These are phyloP conservation scores for Alternaria sp. DNA, from an alignment of 2,329 filamentous ascomycete species.

Conservation along the genomic window DNA sequence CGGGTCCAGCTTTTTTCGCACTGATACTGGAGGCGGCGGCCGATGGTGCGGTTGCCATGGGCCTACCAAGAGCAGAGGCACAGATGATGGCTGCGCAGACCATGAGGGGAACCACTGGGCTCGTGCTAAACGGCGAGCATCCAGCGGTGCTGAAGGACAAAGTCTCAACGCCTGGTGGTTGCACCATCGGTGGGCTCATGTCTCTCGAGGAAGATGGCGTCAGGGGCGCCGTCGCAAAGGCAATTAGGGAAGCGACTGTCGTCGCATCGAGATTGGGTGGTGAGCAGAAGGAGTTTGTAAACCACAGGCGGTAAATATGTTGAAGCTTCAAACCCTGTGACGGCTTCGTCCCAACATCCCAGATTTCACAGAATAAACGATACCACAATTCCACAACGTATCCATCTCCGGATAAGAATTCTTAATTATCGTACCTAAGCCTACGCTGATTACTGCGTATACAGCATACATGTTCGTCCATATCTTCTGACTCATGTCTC, in stretches of 20 bases:
- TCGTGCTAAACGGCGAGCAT: conserved; percentile 75
- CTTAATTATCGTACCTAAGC: conserved; percentile 4
- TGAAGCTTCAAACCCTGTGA: not conserved
- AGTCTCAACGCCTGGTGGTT: conserved; percentile 78
- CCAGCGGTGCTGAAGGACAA: conserved; percentile 77
- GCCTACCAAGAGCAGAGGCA: conserved; percentile 73
- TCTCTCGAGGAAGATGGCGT: conserved; percentile 76
- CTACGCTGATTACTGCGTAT: conserved; percentile 7
- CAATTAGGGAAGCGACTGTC: conserved; percentile 73
- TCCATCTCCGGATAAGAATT: not conserved
- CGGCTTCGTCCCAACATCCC: not conserved
- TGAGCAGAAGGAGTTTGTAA: conserved; percentile 57
- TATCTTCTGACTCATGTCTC: not conserved
- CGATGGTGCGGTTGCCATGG: conserved; percentile 81
- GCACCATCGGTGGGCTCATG: conserved; percentile 76
- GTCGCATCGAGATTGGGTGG: conserved; percentile 70
- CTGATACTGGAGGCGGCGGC: conserved; percentile 77
- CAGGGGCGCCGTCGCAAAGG: conserved; percentile 70
- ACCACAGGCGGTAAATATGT: conserved; percentile 48
- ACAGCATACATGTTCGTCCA: not conserved
- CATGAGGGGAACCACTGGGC: conserved; percentile 73
- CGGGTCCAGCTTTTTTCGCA: conserved; percentile 77
- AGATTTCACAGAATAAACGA: not conserved
- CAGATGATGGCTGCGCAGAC: conserved; percentile 80
- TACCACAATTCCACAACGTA: conserved; percentile 9